Evolutionary conservation across 2,329 filamentous ascomycete species (phyloP), one percentile per base, ranked within the genome.

Genomic region (Aspergillus ruber): DNA sequence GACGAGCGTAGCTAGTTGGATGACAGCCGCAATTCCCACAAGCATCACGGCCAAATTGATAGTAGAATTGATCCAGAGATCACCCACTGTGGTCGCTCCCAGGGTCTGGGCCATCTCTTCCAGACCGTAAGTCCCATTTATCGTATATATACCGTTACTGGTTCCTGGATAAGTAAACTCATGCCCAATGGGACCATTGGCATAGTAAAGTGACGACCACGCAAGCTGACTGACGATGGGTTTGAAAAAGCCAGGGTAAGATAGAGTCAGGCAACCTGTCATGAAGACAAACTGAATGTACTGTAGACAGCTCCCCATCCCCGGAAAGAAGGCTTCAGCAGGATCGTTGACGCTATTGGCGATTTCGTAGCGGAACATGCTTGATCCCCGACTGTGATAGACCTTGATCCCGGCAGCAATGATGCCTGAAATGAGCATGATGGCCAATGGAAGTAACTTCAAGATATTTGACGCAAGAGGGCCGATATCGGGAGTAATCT

Each of bases 281-380:
- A 54, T 6, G 35, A 54, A 54, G 25, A 54, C 36, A 18, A 54
- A 54, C 23, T 54, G 52, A 3, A 54, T 40, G 20, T 52, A 48
- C 3, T 50, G 50, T 35, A 54, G 39, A 32, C 46, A 51, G 13
- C 43, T 35, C 0, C 49, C 49, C 5, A 53, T 18, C 0, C 49
- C 49, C 2, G 46, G 50, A 6, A 53, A 18, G 12, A 43, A 35
- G 0, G 47, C 42, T 10, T 49, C 44, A 1, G 42, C 49, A 10
- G 49, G 49, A 10, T 53, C 49, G 7, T 21, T 32, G 6, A 18
- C 9, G 3, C 9, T 25, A n/a, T 44, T 36, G 5, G 43, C 42
- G 8, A 49, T 17, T 32, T 53, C 51, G 23, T 53, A 50, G 4
- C 50, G 48, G 15, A 53, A 53, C 5, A 42, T 42, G 21, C 47